Evolutionary conservation across 208 protist genomes (phyloP), one percentile per base, ranked within the genome.

Genomic region (Porcisia hertigi): DNA sequence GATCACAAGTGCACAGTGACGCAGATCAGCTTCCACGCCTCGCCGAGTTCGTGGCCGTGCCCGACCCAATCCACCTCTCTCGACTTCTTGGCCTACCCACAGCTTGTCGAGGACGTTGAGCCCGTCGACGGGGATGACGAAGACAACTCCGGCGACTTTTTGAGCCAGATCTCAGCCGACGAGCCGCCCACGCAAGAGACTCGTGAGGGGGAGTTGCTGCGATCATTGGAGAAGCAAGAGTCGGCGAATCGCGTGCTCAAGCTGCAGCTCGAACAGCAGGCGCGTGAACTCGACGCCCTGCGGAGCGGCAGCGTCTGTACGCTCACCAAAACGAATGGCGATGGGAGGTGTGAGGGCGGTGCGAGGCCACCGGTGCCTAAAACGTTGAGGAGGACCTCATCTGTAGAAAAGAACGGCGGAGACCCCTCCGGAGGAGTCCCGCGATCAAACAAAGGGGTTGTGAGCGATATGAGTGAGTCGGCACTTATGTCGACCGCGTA

Each of bases 11-110:
- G 89, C 78, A 86, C 58, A 0, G 82, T 97, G 25, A 77, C 84
- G 30, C 74, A 92, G 43, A 80, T 95, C 12, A 83, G 86, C 81
- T 94, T 94, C 71, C 69, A 86, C 25, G 92, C 89, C n/a, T 66
- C 72, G 20, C 90, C 92, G n/a, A 95, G 91, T 59, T 85, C 80
- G 39, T 84, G 89, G 84, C 86, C 84, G 30, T 85, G 87, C 39
- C 92, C 92, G 39, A 94, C 89, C 39, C 86, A 85, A 57, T 87
- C 79, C 58, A 97, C 92, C 23, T 83, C 90, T 0, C n/a, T 58
- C 8, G 86, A 85, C 11, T 81, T 97, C 62, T 83, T 97, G 2
- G 69, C 86, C 30, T 94, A 95, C 77, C 89, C 93, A 23, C 72
- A 78, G 41, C 49, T 90, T 9, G 73, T 90, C 0, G 90, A 86